Evolutionary conservation across 805 yeast genomes (phyloP).

Genomic region (Kluyveromyces nonfermentans): DNA sequence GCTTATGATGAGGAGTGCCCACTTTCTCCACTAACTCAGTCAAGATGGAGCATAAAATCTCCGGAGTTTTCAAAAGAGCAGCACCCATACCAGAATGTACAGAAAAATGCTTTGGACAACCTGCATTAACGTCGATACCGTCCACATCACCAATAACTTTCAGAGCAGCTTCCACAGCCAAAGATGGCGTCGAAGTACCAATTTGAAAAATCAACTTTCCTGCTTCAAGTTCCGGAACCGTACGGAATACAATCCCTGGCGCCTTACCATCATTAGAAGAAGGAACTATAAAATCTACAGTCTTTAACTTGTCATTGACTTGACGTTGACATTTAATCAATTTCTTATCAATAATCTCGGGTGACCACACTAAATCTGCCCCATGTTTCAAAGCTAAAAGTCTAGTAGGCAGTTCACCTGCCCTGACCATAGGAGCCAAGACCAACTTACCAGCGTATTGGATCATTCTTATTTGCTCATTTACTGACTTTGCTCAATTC

Average conservation of each 20-base stretch:
- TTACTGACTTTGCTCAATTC: not conserved
- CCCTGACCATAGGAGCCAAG: constrained; percentile 94
- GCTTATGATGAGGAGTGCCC: constrained; percentile 66
- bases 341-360: constrained; percentile 87
- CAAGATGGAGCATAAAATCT: constrained; percentile 60
- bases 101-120: constrained; percentile 95
- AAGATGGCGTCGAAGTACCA: constrained; percentile 75
- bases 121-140: constrained; percentile 90
- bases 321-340: constrained; percentile 59
- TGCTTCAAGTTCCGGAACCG: constrained; percentile 52
- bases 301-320: constrained; percentile 44
- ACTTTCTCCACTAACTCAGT: constrained; percentile 62
- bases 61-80: constrained; percentile 78
- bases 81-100: constrained; percentile 98
- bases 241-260: constrained; percentile 60
- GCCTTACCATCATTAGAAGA: constrained; percentile 35
- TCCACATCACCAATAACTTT: constrained; percentile 78
- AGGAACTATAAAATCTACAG: constrained; percentile 47
- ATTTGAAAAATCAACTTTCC: constrained; percentile 74
- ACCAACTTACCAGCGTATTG: constrained; percentile 70
- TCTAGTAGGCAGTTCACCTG: constrained; percentile 89
- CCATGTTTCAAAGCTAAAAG: constrained; percentile 72
- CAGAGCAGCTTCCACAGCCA: constrained; percentile 84
- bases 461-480: constrained; percentile 35
- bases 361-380: constrained; percentile 93